Percentiles rank a stretch among this genome's conserved stretches.
Conservation (phyloP, 495 filamentous ascomycete species). For the Usnea hakonensis region DNA sequence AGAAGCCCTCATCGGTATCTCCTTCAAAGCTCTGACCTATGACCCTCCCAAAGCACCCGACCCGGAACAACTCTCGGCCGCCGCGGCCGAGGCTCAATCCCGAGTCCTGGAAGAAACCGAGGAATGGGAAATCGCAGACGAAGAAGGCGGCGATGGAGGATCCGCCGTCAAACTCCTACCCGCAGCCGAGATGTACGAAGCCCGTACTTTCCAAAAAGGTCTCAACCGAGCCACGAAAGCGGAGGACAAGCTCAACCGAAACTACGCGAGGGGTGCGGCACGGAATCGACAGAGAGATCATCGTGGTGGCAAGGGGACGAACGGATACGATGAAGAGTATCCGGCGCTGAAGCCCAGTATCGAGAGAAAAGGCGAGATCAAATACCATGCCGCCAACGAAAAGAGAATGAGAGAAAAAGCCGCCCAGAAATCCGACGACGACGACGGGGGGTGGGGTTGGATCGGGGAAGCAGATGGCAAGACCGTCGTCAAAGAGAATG, state of each 20-base stretch:
- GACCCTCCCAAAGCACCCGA: background rate
- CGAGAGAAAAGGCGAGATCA: slow-evolving; percentile 6
- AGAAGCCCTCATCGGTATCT: slow-evolving; percentile 62
- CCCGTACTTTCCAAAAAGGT: slow-evolving; percentile 3
- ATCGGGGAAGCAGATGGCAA: background rate
- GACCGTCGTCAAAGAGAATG: background rate
- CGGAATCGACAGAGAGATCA: background rate
- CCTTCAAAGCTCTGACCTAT: slow-evolving; percentile 32
- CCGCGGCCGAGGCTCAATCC: slow-evolving; percentile 20
- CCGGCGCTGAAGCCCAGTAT: background rate
- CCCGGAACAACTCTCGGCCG: slow-evolving; percentile 8
- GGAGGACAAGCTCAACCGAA: slow-evolving; percentile 9
- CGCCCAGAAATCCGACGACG: background rate
- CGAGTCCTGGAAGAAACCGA: slow-evolving; percentile 22
- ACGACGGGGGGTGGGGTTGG: background rate
- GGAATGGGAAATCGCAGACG: slow-evolving; percentile 27
- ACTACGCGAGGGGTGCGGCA: background rate
- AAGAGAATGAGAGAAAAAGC: slow-evolving; percentile 4
- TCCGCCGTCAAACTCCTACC: slow-evolving; percentile 9
- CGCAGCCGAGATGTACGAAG: background rate
- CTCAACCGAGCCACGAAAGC: slow-evolving; percentile 15
- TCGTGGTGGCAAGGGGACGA: background rate
- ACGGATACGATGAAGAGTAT: background rate
- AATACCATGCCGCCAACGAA: slow-evolving; percentile 8
- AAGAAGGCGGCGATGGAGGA: slow-evolving; percentile 26